Evolutionary conservation across 768 basidiomycete species (phyloP).

Genomic region (Lyophyllum atratum): DNA sequence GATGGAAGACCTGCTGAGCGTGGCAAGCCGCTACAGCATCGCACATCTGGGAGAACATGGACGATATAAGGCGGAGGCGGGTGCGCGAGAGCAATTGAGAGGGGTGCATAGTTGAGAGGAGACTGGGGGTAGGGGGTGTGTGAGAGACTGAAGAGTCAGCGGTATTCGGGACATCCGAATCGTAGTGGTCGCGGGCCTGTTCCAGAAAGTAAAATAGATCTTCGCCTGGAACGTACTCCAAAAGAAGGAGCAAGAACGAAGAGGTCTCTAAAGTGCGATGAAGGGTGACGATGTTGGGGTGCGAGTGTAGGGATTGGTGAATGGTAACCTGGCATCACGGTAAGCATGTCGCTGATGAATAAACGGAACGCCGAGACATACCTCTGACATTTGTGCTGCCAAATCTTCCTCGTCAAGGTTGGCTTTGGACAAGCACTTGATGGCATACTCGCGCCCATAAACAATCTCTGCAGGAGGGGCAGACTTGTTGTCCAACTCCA

Average conservation of each 20-base stretch:
- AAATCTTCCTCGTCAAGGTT: slow-evolving; percentile 89
- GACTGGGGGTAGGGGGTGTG: slow-evolving; percentile 92
- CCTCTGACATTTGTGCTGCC: slow-evolving; percentile 90
- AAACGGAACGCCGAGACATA: slow-evolving; percentile 29
- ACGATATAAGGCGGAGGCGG: slow-evolving; percentile 88
- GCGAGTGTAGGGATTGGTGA: slow-evolving; percentile 87
- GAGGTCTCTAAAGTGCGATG: slow-evolving; percentile 92
- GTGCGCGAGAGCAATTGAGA: slow-evolving; percentile 82
- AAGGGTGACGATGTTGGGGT: slow-evolving; percentile 94
- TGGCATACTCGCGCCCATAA: slow-evolving; percentile 86
- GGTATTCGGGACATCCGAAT: slow-evolving; percentile 44
- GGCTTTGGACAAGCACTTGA: slow-evolving; percentile 95
- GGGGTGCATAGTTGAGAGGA: slow-evolving; percentile 82
- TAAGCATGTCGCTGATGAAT: slow-evolving; percentile 8
- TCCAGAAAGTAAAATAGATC: slow-evolving; percentile 99
- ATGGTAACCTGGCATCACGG: slow-evolving; percentile 70
- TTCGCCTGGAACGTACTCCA: slow-evolving; percentile 96
- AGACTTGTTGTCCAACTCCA: slow-evolving; percentile 51
- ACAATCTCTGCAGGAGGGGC: slow-evolving; percentile 36
- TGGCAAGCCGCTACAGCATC: slow-evolving; percentile 96
- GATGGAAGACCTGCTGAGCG: slow-evolving; percentile 86
- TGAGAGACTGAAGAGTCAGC: slow-evolving; percentile 47
- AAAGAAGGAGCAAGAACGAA: slow-evolving; percentile 86
- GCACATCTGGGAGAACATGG: slow-evolving; percentile 99
- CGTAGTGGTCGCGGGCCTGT: slow-evolving; percentile 88